phyloP scores from a whole-genome alignment of 352 stramenopile genomes.

The Globisporangium irregulare region DNA sequence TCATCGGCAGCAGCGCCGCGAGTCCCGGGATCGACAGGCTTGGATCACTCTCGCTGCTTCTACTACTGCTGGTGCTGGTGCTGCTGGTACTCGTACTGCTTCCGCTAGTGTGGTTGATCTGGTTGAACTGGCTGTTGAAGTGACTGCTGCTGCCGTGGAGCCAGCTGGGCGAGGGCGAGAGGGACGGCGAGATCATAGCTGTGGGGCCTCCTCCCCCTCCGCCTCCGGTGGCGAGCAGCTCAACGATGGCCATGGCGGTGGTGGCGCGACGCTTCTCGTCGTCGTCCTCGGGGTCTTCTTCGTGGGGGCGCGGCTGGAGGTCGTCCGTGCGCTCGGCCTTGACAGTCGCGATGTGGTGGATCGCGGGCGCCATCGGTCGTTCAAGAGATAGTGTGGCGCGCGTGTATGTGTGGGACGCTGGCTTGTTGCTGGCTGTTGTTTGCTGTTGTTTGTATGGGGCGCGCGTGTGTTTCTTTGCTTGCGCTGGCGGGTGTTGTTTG shows the following conservation, averaged over 20 bases:
- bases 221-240: constrained; percentile 10
- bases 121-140: not conserved
- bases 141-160: constrained; percentile 1
- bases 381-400: no score
- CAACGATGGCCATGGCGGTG: constrained; percentile 18
- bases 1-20: constrained; percentile 10
- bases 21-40: constrained; percentile 4
- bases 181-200: not conserved
- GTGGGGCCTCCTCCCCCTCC: not conserved
- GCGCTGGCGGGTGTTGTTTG: not conserved
- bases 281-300: constrained; percentile 6
- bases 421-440: not conserved
- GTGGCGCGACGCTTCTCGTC: constrained; percentile 13
- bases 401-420: not conserved
- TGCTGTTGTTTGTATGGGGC: not conserved
- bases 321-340: not conserved
- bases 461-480: not conserved
- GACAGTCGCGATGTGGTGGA: not conserved
- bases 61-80: not conserved
- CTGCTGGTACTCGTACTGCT: not conserved
- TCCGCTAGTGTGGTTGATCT: not conserved
- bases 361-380: not conserved
- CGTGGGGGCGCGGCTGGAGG: not conserved
- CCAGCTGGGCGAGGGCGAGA: not conserved
- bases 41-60: not conserved